Percentiles rank a stretch among this genome's conserved stretches.
These are phyloP conservation scores for Cutaneotrichosporon mucoides DNA, from an alignment of 1,284 basidiomycete genomes.

Conservation along the genomic window DNA sequence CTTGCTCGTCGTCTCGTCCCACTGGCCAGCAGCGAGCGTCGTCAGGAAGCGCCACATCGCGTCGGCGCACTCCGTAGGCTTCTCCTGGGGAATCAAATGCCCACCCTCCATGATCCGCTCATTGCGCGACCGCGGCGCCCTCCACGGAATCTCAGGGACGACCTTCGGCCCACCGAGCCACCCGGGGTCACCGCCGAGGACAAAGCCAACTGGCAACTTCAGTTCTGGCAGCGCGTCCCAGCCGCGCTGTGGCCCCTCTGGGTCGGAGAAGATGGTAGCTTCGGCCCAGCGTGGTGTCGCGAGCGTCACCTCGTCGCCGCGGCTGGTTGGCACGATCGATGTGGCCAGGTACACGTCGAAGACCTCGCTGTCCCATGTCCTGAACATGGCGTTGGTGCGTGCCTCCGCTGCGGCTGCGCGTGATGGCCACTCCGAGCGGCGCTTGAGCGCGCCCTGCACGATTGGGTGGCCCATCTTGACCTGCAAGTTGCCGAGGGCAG, in stretches of 20 bases:
- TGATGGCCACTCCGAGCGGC: constrained; percentile 60
- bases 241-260: constrained; percentile 24
- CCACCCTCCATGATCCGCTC: constrained; percentile 32
- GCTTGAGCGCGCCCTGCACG: constrained; percentile 55
- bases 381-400: constrained; percentile 54
- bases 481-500: not conserved
- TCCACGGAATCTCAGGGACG: constrained; percentile 33
- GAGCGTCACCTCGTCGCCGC: constrained; percentile 22
- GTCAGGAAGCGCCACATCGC: constrained; percentile 33
- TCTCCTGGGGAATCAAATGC: constrained; percentile 41
- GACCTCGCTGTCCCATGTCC: constrained; percentile 56
- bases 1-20: constrained; percentile 8
- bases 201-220: constrained; percentile 28
- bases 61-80: constrained; percentile 32
- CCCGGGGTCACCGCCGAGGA: constrained; percentile 29
- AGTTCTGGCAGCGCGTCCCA: constrained; percentile 35
- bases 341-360: constrained; percentile 65
- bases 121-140: constrained; percentile 26
- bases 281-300: constrained; percentile 38
- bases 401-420: constrained; percentile 51
- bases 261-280: constrained; percentile 32
- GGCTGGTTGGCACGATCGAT: constrained; percentile 52
- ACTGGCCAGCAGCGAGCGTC: constrained; percentile 15
- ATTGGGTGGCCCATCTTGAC: constrained; percentile 32
- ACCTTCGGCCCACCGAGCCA: constrained; percentile 25